phyloP scores from a whole-genome alignment of 2,329 filamentous ascomycete genomes.

The Knoxdaviesia proteae region DNA sequence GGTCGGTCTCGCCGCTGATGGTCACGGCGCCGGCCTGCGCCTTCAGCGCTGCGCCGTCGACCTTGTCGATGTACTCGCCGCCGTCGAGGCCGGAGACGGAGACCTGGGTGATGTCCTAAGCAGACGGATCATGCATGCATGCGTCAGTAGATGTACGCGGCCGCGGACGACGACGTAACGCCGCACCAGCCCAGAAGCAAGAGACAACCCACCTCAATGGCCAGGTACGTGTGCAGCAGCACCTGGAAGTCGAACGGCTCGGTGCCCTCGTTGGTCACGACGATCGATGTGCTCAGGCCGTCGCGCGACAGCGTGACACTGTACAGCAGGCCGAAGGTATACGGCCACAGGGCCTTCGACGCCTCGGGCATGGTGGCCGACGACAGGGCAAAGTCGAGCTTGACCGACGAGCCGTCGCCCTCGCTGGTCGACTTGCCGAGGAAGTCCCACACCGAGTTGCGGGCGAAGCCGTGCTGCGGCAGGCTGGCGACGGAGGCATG shows the following conservation, averaged over 20 bases:
- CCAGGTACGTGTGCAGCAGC: conserved; percentile 79
- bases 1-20: conserved; percentile 66
- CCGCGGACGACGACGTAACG: too few species aligned
- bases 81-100: conserved; percentile 56
- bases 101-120: conserved; percentile 58
- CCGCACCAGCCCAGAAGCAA: neutral
- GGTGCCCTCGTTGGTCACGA: conserved; percentile 72
- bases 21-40: conserved; percentile 42
- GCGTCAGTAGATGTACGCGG: too few species aligned
- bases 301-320: conserved; percentile 66
- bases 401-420: conserved; percentile 40
- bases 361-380: conserved; percentile 48
- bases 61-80: conserved; percentile 68
- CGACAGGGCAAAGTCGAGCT: conserved; percentile 88
- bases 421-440: conserved; percentile 54
- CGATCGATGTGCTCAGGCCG: conserved; percentile 58
- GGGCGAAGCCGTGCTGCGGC: conserved; percentile 87
- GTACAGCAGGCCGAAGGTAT: conserved; percentile 79
- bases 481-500: conserved; percentile 61
- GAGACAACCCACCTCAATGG: conserved; percentile 41
- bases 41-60: conserved; percentile 41
- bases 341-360: conserved; percentile 56
- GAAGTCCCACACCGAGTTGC: conserved; percentile 80
- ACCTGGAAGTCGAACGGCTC: conserved; percentile 78
- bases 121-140: neutral